phyloP scores from a whole-genome alignment of 495 filamentous ascomycete species.

The Neurospora intermedia region DNA sequence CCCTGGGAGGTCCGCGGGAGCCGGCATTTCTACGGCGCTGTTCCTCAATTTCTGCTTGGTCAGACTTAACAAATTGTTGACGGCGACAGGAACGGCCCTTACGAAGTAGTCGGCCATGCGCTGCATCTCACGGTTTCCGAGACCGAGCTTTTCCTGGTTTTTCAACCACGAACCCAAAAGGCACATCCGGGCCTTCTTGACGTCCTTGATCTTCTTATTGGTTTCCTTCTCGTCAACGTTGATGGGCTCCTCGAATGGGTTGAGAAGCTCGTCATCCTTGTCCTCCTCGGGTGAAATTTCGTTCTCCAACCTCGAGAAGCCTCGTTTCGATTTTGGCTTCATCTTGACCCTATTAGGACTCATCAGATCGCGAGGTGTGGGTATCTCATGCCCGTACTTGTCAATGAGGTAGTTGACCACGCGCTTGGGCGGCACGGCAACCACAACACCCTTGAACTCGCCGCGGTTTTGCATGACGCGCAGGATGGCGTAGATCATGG shows the following conservation, averaged over 20 bases:
- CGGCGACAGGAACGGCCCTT: not conserved
- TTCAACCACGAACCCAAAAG: slow-evolving; percentile 12
- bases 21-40: not conserved
- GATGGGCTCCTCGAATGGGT: not conserved
- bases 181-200: slow-evolving; percentile 19
- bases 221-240: not conserved
- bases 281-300: not conserved
- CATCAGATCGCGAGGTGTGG: not conserved
- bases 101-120: not conserved
- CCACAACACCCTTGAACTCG: slow-evolving; percentile 26
- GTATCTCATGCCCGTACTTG: slow-evolving; percentile 9
- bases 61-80: not conserved
- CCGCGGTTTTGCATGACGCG: slow-evolving; percentile 40
- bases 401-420: slow-evolving; percentile 37
- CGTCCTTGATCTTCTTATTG: slow-evolving; percentile 5
- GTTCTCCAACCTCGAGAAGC: not conserved
- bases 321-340: not conserved
- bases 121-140: not conserved
- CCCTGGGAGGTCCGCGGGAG: not conserved
- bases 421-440: slow-evolving; percentile 26
- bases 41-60: not conserved
- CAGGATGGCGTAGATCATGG: slow-evolving; percentile 76
- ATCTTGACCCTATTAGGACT: not conserved
- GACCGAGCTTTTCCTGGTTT: not conserved
- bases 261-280: not conserved